phyloP scores from a whole-genome alignment of 2,329 filamentous ascomycete genomes.

The Beauveria caledonica region DNA sequence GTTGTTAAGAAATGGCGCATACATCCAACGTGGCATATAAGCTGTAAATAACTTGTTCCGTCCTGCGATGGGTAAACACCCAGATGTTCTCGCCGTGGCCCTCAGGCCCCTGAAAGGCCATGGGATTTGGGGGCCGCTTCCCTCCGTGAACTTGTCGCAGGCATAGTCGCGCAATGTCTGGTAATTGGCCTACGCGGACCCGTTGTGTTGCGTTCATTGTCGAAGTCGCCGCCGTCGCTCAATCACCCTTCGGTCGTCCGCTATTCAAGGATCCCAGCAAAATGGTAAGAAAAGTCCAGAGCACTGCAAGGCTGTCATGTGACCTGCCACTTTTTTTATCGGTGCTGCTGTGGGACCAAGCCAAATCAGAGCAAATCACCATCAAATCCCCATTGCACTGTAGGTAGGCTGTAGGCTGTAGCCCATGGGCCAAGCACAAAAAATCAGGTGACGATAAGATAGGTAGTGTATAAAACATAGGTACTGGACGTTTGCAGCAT shows the following conservation, averaged over 20 bases:
- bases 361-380: too few relatives aligned
- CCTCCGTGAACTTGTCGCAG: constrained; percentile 7
- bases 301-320: constrained; percentile 2
- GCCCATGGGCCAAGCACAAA: neutral
- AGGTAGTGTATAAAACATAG: neutral
- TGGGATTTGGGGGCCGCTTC: constrained; percentile 8
- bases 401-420: too few relatives aligned
- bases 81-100: constrained; percentile 51
- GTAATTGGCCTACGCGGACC: constrained; percentile 9
- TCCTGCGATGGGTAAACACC: constrained; percentile 42
- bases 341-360: neutral
- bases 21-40: constrained; percentile 39
- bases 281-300: constrained; percentile 5
- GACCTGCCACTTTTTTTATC: neutral
- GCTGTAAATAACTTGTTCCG: constrained; percentile 46
- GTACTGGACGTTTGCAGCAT: neutral
- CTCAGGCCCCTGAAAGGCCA: constrained; percentile 22
- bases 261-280: neutral
- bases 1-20: neutral
- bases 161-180: constrained; percentile 10
- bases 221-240: neutral
- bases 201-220: constrained; percentile 12
- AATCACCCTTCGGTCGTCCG: neutral
- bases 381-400: too few relatives aligned
- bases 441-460: constrained; percentile 8